phyloP scores from a whole-genome alignment of 2,329 filamentous ascomycete genomes.

The Fusarium hainanense region DNA sequence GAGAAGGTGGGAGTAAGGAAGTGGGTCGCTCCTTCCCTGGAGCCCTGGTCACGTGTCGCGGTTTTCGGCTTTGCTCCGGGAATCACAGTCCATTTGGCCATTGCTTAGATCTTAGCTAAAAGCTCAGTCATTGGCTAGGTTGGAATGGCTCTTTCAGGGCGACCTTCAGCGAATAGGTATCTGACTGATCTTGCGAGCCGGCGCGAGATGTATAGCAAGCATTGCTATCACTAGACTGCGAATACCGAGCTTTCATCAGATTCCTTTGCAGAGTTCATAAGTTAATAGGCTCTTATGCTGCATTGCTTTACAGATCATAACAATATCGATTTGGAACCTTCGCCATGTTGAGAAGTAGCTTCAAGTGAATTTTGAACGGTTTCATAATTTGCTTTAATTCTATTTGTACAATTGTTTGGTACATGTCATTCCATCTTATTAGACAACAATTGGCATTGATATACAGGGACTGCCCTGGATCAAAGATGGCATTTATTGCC shows the following conservation, averaged over 20 bases:
- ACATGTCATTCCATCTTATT: constrained; percentile 38
- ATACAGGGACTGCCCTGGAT: constrained; percentile 35
- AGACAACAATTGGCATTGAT: constrained; percentile 41
- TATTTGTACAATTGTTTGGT: constrained; percentile 50
- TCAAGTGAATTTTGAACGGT: neutral
- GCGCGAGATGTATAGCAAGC: neutral
- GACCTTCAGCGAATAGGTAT: neutral
- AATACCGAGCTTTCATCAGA: neutral
- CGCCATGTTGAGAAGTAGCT: neutral
- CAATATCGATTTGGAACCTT: neutral
- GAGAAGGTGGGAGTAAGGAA: constrained; percentile 2
- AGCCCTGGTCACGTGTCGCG: constrained; percentile 39
- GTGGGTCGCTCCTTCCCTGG: constrained; percentile 40
- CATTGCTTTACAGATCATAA: neutral
- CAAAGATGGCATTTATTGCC: constrained; percentile 29
- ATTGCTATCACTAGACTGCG: neutral
- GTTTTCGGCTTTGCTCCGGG: neutral
- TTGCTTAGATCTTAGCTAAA: neutral
- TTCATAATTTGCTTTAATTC: constrained; percentile 42
- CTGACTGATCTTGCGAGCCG: neutral
- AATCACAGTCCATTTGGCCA: neutral
- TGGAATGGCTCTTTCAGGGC: neutral
- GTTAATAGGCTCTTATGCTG: neutral
- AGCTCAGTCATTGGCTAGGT: neutral
- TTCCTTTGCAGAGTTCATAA: neutral